Base-by-base conservation (phyloP, 2,329 filamentous ascomycete genomes). In the Cercospora sojina region DNA sequence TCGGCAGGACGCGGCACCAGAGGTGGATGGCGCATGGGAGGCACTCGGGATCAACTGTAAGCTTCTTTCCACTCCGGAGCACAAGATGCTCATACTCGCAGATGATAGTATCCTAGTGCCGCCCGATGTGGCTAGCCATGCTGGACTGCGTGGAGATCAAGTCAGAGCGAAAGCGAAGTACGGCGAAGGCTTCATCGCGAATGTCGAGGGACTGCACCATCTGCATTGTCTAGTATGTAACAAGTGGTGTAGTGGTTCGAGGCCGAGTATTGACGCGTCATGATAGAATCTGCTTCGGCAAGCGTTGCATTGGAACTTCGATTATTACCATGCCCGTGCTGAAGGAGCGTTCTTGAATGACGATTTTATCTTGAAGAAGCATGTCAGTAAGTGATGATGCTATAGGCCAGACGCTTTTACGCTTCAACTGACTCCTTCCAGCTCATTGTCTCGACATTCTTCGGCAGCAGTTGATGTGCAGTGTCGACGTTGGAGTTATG, bases 391-490 rank as follows among this genome's bases (percentile, higher is more conserved):
- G 84, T 81, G n/a, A 25, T n/a, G 27, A n/a, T 27, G 6, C 8
- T n/a, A 13, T 31, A 10, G 20, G 6, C 13, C 18, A 55, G 12
- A 3, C 1, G 25, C 20, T 31, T 27, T 9, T 18, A 59, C n/a
- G 31, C 8, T 56, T 20, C 12, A 7, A 60, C 25, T 47, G 35
- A 43, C n/a, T 9, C 5, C 8, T 41, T 18, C 7, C 27, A 84
- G 82, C 83, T 5, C 87, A 89, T 67, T 89, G 87, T 66, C 78
- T 89, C 32, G 87, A 89, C 68, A 85, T 84, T 3, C 66, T 89
- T 53, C 84, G 87, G 0, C 87, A 89, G 73, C 84, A 87, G 16
- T 79, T 89, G 13, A 88, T 88, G 85, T 89, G 87, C 75, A 85
- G 83, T 29, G 80, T 84, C 20, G 87, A 89, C 69, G 83, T 86